A percentile compares a stretch with the other conserved stretches of the same genome.
Conservation (phyloP, 495 filamentous ascomycete genomes). For the Penicillium cataractarum region DNA sequence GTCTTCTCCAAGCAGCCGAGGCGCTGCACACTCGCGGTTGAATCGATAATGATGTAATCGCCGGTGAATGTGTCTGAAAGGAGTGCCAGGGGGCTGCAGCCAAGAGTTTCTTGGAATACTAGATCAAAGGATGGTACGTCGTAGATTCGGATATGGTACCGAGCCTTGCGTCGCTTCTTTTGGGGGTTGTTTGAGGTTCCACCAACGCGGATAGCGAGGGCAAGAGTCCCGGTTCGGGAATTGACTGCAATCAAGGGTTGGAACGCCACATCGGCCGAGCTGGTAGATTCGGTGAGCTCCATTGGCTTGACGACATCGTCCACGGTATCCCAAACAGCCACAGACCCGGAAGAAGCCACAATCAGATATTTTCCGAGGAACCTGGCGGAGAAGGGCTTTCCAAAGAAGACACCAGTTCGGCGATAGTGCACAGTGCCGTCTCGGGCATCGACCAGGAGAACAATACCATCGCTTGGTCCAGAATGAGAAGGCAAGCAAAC, state of each 20-base stretch:
- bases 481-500: slow-evolving; percentile 45
- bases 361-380: slow-evolving; percentile 44
- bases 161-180: slow-evolving; percentile 31
- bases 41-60: slow-evolving; percentile 61
- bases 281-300: slow-evolving; percentile 17
- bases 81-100: slow-evolving; percentile 36
- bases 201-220: slow-evolving; percentile 27
- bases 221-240: slow-evolving; percentile 40
- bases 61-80: slow-evolving; percentile 50
- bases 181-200: slow-evolving; percentile 5
- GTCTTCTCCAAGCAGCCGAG: slow-evolving; percentile 60
- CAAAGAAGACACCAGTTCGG: slow-evolving; percentile 37
- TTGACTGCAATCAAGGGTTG: slow-evolving; percentile 43
- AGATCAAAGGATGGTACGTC: slow-evolving; percentile 38
- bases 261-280: slow-evolving; percentile 5
- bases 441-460: slow-evolving; percentile 43
- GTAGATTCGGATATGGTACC: slow-evolving; percentile 40
- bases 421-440: slow-evolving; percentile 37
- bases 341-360: slow-evolving; percentile 39
- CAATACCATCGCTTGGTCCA: slow-evolving; percentile 28
- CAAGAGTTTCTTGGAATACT: slow-evolving; percentile 32
- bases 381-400: slow-evolving; percentile 31
- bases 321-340: slow-evolving; percentile 50
- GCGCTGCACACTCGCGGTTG: slow-evolving; percentile 46
- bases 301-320: slow-evolving; percentile 41